Conservation (phyloP, 495 filamentous ascomycete species). For the Friedmanniomyces endolithicus region DNA sequence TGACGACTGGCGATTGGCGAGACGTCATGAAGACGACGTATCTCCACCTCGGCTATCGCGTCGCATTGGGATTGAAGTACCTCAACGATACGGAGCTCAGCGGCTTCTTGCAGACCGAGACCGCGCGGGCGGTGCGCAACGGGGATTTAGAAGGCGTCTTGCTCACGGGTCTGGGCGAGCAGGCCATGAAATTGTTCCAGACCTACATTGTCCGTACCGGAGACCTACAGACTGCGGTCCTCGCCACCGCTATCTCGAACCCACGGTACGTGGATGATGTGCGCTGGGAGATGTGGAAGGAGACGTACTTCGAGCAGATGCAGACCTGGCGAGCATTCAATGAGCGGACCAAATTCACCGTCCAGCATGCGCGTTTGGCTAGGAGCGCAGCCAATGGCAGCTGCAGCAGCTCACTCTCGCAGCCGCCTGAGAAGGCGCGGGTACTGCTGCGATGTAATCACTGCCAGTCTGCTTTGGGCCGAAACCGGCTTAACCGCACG, state of each 20-base stretch:
- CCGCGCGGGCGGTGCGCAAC: slow-evolving; percentile 48
- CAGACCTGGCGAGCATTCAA: slow-evolving; percentile 59
- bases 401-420: slow-evolving; percentile 34
- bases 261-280: slow-evolving; percentile 72
- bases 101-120: slow-evolving; percentile 52
- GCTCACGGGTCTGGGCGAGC: slow-evolving; percentile 70
- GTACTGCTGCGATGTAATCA: slow-evolving; percentile 73
- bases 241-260: slow-evolving; percentile 67
- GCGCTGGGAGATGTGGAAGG: slow-evolving; percentile 67
- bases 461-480: slow-evolving; percentile 46
- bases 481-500: too few relatives aligned
- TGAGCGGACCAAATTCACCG: slow-evolving; percentile 46
- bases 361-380: slow-evolving; percentile 26
- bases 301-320: slow-evolving; percentile 67
- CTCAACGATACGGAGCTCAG: slow-evolving; percentile 67
- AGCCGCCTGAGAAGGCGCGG: slow-evolving; percentile 52
- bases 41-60: slow-evolving; percentile 70
- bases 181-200: slow-evolving; percentile 69
- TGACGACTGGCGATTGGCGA: slow-evolving; percentile 78
- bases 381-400: slow-evolving; percentile 1
- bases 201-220: slow-evolving; percentile 76
- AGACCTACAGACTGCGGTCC: slow-evolving; percentile 80
- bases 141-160: slow-evolving; percentile 84
- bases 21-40: slow-evolving; percentile 69
- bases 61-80: slow-evolving; percentile 76